Evolutionary conservation across 768 basidiomycete genomes (phyloP).

Genomic region (Tricholomella constricta): DNA sequence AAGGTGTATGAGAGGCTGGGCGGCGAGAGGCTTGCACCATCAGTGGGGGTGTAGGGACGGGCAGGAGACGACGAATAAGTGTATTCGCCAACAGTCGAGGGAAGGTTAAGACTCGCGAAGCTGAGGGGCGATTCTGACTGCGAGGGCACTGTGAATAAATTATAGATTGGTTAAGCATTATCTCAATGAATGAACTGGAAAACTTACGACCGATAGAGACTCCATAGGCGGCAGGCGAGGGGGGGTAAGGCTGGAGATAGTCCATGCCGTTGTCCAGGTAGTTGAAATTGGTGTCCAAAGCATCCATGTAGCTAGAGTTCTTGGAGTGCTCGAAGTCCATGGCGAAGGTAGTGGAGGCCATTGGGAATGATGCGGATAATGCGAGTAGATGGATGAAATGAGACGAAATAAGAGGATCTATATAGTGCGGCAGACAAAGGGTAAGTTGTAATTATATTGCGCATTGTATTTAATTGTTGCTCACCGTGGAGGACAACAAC

Average conservation of each 20-base stretch:
- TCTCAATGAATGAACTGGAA: neutral
- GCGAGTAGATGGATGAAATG: conserved; percentile 32
- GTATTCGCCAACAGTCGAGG: conserved; percentile 53
- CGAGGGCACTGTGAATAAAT: conserved; percentile 46
- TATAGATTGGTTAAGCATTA: conserved; percentile 15
- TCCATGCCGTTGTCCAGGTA: conserved; percentile 56
- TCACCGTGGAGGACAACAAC: conserved; percentile 27
- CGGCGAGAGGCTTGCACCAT: conserved; percentile 63
- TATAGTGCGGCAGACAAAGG: conserved; percentile 19
- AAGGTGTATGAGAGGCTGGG: conserved; percentile 69
- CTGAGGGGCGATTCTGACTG: conserved; percentile 58
- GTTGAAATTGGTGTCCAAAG: conserved; percentile 42
- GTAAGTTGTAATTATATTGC: conserved; percentile 25
- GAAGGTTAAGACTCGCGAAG: conserved; percentile 62
- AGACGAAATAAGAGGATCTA: conserved; percentile 25
- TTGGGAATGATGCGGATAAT: conserved; percentile 1
- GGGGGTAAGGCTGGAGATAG: conserved; percentile 74
- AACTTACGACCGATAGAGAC: conserved; percentile 67
- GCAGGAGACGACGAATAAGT: conserved; percentile 61
- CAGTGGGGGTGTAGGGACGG: conserved; percentile 72
- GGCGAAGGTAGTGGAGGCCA: conserved; percentile 30
- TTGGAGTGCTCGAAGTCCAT: conserved; percentile 55
- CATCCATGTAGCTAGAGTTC: conserved; percentile 50
- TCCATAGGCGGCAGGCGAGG: conserved; percentile 54
- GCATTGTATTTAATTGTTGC: conserved; percentile 31